Conservation (phyloP, 371 early-diverging fungal genomes). For the Vavraia culicis region DNA sequence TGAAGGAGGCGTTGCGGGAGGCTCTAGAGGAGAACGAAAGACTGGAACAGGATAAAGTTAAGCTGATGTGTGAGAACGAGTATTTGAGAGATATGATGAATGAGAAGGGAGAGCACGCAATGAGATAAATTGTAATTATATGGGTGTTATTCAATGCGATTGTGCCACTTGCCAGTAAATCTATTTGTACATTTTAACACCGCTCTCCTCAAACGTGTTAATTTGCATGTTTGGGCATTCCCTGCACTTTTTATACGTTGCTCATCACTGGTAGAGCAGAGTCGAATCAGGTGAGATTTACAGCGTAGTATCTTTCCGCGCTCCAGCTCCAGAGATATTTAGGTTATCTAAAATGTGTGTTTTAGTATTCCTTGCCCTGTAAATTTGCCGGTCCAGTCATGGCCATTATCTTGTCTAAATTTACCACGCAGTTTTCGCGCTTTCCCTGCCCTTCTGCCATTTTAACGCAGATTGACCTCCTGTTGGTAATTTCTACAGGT, state of each 20-base stretch:
- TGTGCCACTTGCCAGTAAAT: background rate
- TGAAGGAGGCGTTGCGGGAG: constrained; percentile 35
- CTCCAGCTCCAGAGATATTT: no score
- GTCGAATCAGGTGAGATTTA: no score
- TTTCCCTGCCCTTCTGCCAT: no score
- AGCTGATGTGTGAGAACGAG: constrained; percentile 21
- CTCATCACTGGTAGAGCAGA: no score
- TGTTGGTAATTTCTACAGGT: no score
- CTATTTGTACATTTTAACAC: background rate
- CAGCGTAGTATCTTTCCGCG: no score
- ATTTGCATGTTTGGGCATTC: background rate
- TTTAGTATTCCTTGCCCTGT: no score
- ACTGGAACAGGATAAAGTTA: constrained; percentile 29
- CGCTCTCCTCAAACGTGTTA: background rate
- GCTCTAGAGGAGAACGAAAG: constrained; percentile 35
- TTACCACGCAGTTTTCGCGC: no score
- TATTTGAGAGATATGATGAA: constrained; percentile 13
- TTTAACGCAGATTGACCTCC: no score
- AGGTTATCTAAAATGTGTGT: no score
- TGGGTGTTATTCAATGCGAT: background rate
- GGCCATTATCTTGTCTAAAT: no score
- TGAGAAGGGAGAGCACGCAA: background rate
- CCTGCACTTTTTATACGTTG: background rate
- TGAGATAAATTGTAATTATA: background rate
- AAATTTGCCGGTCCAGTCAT: no score